Evolutionary conservation across 768 basidiomycete genomes (phyloP).

Genomic region (Pleurotus pulmonarius): DNA sequence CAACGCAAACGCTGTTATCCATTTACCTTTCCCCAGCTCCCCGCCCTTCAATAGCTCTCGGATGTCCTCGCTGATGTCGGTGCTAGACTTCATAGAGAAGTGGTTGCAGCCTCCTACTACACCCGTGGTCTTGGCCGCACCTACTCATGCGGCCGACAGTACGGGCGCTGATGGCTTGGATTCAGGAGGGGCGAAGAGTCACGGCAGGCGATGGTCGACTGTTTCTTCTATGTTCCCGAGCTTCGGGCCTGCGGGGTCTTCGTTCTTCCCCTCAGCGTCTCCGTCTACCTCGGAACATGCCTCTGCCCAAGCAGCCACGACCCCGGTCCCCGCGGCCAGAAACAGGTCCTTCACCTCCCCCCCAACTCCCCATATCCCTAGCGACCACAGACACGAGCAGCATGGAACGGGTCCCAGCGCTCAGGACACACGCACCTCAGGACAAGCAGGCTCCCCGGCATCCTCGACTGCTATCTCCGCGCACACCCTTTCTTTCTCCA

Average conservation of each 20-base stretch:
- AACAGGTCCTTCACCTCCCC: slow-evolving; percentile 16
- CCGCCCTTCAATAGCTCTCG: slow-evolving; percentile 50
- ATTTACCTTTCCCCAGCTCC: slow-evolving; percentile 72
- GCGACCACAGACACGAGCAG: neutral
- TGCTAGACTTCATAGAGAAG: slow-evolving; percentile 66
- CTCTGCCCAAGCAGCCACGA: neutral
- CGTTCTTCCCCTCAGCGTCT: slow-evolving; percentile 15
- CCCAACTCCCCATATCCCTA: neutral
- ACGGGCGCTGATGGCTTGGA: neutral
- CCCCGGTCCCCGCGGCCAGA: neutral
- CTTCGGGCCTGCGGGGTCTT: slow-evolving; percentile 24
- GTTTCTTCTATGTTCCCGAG: slow-evolving; percentile 37
- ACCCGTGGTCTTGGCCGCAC: slow-evolving; percentile 14
- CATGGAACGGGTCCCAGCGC: neutral
- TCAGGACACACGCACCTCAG: neutral
- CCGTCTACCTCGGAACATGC: neutral
- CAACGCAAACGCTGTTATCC: slow-evolving; percentile 67
- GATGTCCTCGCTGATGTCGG: slow-evolving; percentile 56
- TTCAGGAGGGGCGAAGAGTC: neutral
- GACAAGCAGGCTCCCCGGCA: neutral
- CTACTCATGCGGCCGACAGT: slow-evolving; percentile 8
- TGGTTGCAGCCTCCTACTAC: slow-evolving; percentile 46
- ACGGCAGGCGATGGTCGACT: slow-evolving; percentile 38
- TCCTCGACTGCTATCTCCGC: neutral
- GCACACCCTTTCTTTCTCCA: slow-evolving; percentile 13